These are phyloP conservation scores for Beta vulgaris DNA, from an alignment of 148 eudicot genomes.

Conservation along the genomic window DNA sequence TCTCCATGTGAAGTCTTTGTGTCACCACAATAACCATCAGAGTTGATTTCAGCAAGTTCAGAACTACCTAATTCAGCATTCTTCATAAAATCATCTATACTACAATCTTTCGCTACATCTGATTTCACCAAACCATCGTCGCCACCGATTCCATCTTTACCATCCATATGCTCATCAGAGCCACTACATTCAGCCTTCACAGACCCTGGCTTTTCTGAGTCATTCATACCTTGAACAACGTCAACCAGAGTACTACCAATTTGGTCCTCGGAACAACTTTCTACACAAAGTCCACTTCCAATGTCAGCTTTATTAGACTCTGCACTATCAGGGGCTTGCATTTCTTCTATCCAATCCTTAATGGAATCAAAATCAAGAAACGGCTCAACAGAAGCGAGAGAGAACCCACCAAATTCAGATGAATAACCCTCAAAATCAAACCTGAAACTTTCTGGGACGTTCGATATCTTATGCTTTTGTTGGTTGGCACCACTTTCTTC, in stretches of 20 bases:
- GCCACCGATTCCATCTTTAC: conserved; percentile 4
- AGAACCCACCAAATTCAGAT: conserved; percentile 44
- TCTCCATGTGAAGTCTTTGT: background rate
- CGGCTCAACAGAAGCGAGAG: conserved; percentile 37
- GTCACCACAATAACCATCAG: conserved; percentile 8
- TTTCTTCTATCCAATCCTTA: conserved; percentile 53
- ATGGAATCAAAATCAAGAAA: conserved; percentile 61
- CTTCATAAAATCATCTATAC: background rate
- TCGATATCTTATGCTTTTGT: conserved; percentile 28
- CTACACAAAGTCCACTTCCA: conserved; percentile 20
- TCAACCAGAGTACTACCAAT: conserved; percentile 1
- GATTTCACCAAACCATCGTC: conserved; percentile 7
- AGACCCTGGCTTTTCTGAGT: conserved; percentile 23
- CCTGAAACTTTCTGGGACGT: conserved; percentile 25
- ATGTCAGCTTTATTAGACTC: conserved; percentile 14
- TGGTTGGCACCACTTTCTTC: conserved; percentile 22
- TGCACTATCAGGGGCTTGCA: conserved; percentile 26
- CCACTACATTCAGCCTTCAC: conserved; percentile 18
- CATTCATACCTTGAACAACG: conserved; percentile 20
- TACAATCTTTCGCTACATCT: conserved; percentile 6
- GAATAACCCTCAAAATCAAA: conserved; percentile 31
- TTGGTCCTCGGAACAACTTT: conserved; percentile 1
- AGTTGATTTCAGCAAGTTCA: background rate
- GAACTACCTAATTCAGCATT: conserved; percentile 7
- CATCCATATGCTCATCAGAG: conserved; percentile 8